Percentiles rank a stretch among this genome's conserved stretches.
Conservation (phyloP, 352 stramenopile genomes). For the Plasmopara halstedii region DNA sequence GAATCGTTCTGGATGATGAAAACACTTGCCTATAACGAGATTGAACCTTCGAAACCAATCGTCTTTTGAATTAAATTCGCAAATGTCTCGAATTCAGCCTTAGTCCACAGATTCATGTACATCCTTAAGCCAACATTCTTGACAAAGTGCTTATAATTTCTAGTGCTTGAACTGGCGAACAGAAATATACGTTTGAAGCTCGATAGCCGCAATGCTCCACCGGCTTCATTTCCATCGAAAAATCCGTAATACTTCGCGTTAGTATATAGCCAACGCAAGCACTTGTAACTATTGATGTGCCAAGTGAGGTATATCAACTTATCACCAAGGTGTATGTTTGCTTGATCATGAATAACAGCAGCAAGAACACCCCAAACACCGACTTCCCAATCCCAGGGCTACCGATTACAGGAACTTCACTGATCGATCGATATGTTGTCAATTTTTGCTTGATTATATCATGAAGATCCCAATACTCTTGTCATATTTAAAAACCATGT, state of each 20-base stretch:
- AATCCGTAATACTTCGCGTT: slow-evolving; percentile 4
- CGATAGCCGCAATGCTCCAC: background rate
- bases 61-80: slow-evolving; percentile 6
- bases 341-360: slow-evolving; percentile 13
- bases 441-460: background rate
- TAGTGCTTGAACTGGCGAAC: slow-evolving; percentile 15
- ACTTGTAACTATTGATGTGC: slow-evolving; percentile 2
- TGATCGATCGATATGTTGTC: background rate
- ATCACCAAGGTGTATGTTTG: slow-evolving; percentile 9
- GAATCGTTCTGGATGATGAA: background rate
- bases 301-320: slow-evolving; percentile 1
- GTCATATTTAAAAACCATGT: background rate
- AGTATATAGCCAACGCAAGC: background rate
- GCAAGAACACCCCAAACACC: slow-evolving; percentile 15
- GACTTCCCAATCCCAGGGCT: slow-evolving; percentile 17
- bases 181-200: slow-evolving; percentile 1
- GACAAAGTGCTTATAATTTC: slow-evolving; percentile 17
- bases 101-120: slow-evolving; percentile 15
- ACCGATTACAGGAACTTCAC: slow-evolving; percentile 8
- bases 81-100: slow-evolving; percentile 11
- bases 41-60: background rate
- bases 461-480: background rate
- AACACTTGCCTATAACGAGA: background rate
- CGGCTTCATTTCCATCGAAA: slow-evolving; percentile 11
- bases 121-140: slow-evolving; percentile 10